Percentiles rank a stretch among this genome's conserved stretches.
Evolutionary conservation across 176 grass and related monocot genomes (phyloP).

Genomic region (Hyparrhenia diplandra): DNA sequence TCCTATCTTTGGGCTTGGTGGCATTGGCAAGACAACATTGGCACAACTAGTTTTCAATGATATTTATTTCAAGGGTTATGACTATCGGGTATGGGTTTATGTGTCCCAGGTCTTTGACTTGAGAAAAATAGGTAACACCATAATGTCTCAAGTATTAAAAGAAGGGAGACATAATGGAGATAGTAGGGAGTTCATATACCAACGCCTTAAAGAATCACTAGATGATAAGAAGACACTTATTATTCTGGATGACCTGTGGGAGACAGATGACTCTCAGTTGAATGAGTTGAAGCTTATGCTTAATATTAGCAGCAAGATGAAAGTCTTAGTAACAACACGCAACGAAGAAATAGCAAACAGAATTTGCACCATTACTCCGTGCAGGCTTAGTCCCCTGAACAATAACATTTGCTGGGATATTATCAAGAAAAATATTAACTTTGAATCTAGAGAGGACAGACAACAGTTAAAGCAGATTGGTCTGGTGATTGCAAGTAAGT

Average conservation of each 20-base stretch:
- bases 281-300: background rate
- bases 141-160: conserved; percentile 3
- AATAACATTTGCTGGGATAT: conserved; percentile 10
- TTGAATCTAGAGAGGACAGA: background rate
- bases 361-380: background rate
- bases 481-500: conserved; percentile 14
- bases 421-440: background rate
- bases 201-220: background rate
- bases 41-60: conserved; percentile 22
- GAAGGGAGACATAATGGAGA: background rate
- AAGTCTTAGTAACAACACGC: conserved; percentile 24
- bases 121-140: background rate
- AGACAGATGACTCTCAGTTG: background rate
- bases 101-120: conserved; percentile 3
- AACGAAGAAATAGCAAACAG: background rate
- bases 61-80: background rate
- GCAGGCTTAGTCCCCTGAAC: background rate
- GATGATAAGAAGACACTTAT: background rate
- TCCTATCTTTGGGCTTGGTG: conserved; percentile 11
- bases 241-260: conserved; percentile 40
- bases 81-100: conserved; percentile 10
- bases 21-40: conserved; percentile 19
- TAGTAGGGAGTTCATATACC: background rate
- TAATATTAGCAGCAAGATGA: background rate
- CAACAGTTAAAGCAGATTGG: background rate